These are phyloP conservation scores for Thuja plicata DNA, from an alignment of 83 land plant species.

Conservation along the genomic window DNA sequence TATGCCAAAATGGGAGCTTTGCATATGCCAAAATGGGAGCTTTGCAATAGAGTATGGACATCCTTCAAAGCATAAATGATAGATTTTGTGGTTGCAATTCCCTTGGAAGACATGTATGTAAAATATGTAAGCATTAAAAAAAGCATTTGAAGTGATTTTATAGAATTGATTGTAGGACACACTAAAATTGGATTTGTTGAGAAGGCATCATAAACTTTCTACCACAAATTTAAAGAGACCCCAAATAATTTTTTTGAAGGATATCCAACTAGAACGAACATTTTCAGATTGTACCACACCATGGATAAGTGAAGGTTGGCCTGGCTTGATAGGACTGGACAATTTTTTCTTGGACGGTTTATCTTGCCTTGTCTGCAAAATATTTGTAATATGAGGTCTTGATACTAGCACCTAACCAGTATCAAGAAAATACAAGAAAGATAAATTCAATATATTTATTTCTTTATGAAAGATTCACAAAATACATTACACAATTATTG, in stretches of 20 bases:
- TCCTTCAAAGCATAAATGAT: too few species aligned
- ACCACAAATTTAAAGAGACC: slow-evolving; percentile 17
- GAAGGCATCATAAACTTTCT: too few species aligned
- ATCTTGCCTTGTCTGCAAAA: not conserved
- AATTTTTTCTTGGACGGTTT: slow-evolving; percentile 4
- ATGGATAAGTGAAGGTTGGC: slow-evolving; percentile 8
- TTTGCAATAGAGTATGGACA: too few species aligned
- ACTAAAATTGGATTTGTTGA: too few species aligned
- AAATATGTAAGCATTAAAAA: too few species aligned
- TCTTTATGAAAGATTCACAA: not conserved
- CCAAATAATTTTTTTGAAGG: slow-evolving; percentile 3
- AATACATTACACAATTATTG: not conserved
- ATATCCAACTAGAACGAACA: not conserved
- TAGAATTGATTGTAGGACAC: too few species aligned
- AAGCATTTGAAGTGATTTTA: too few species aligned
- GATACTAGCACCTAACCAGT: not conserved
- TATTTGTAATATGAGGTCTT: not conserved
- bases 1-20: too few species aligned
- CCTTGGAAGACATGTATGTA: too few species aligned
- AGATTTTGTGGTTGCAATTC: too few species aligned
- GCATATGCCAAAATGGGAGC: too few species aligned
- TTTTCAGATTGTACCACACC: not conserved
- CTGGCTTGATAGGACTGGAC: not conserved
- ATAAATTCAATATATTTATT: not conserved
- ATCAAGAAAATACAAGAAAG: not conserved